phyloP scores from a whole-genome alignment of 2,329 filamentous ascomycete species.

The Cladorrhinum sp. region DNA sequence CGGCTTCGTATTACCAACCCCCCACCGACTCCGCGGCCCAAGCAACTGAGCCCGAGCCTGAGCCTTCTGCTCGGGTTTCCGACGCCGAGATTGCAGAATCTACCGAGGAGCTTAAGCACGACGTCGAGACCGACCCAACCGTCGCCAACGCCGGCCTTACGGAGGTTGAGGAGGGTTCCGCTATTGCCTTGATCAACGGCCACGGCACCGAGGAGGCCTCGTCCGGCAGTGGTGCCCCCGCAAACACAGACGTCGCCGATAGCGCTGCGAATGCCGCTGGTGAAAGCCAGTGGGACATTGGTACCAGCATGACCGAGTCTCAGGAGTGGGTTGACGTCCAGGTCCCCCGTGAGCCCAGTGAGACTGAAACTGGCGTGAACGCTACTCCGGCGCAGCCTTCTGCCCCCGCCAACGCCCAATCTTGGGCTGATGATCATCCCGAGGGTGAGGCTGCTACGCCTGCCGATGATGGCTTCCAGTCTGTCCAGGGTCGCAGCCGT shows the following conservation, averaged over 20 bases:
- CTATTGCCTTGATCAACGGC: conserved; percentile 42
- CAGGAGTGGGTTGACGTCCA: conserved; percentile 71
- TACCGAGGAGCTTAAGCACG: conserved; percentile 29
- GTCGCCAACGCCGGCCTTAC: conserved; percentile 64
- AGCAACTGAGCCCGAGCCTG: conserved; percentile 29
- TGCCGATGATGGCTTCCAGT: conserved; percentile 66
- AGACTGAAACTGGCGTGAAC: conserved; percentile 66
- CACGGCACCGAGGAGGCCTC: conserved; percentile 38
- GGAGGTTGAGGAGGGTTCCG: conserved; percentile 57
- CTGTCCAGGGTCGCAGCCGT: conserved; percentile 60
- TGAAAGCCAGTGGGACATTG: conserved; percentile 63
- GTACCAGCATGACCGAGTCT: conserved; percentile 45
- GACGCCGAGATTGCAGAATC: conserved; percentile 31
- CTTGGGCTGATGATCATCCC: conserved; percentile 80
- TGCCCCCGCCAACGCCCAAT: conserved; percentile 55
- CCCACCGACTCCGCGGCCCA: not conserved
- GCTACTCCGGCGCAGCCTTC: conserved; percentile 55
- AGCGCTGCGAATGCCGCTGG: conserved; percentile 58
- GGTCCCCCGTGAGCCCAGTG: conserved; percentile 67
- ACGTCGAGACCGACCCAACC: conserved; percentile 59
- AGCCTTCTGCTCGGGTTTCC: conserved; percentile 23
- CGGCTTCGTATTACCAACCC: conserved; percentile 30
- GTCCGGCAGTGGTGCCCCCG: conserved; percentile 38
- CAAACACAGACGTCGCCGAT: conserved; percentile 52
- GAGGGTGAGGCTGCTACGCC: conserved; percentile 39